A percentile compares a stretch with the other conserved stretches of the same genome.
These are phyloP conservation scores for Myriosclerotinia scirpicola DNA, from an alignment of 2,329 filamentous ascomycete species.

Conservation along the genomic window DNA sequence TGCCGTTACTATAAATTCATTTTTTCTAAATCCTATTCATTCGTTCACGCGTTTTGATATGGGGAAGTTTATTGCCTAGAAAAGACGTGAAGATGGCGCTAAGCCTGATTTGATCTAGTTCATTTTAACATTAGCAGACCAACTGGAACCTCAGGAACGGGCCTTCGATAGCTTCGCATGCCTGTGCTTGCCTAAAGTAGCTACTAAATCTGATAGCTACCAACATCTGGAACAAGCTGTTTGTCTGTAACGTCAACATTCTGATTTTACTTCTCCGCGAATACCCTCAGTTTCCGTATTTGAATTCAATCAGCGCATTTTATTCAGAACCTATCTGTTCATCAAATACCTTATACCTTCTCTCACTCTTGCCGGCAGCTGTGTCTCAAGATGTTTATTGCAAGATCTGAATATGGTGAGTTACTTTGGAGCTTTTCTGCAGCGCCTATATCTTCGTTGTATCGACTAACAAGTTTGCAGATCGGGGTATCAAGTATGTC, in stretches of 20 bases:
- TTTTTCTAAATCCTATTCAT: background rate
- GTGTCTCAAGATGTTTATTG: conserved; percentile 88
- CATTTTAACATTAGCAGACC: background rate
- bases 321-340: background rate
- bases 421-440: conserved; percentile 28
- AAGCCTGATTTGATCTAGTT: conserved; percentile 9
- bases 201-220: conserved; percentile 23
- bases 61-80: conserved; percentile 14
- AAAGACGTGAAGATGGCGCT: conserved; percentile 19
- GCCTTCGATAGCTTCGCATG: conserved; percentile 24
- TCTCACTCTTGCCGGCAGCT: conserved; percentile 32
- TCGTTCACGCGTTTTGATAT: conserved; percentile 23
- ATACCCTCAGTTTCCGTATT: background rate
- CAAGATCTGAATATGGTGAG: conserved; percentile 99
- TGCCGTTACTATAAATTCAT: conserved; percentile 12
- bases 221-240: conserved; percentile 18
- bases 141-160: conserved; percentile 23
- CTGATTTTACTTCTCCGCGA: conserved; percentile 14
- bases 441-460: conserved; percentile 29
- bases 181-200: conserved; percentile 26
- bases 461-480: conserved; percentile 53
- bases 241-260: conserved; percentile 20
- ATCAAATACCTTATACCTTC: background rate
- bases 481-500: conserved; percentile 94
- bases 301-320: background rate